Conservation (phyloP, 441 rosid species). For the Pelargonium cotyledonis region DNA sequence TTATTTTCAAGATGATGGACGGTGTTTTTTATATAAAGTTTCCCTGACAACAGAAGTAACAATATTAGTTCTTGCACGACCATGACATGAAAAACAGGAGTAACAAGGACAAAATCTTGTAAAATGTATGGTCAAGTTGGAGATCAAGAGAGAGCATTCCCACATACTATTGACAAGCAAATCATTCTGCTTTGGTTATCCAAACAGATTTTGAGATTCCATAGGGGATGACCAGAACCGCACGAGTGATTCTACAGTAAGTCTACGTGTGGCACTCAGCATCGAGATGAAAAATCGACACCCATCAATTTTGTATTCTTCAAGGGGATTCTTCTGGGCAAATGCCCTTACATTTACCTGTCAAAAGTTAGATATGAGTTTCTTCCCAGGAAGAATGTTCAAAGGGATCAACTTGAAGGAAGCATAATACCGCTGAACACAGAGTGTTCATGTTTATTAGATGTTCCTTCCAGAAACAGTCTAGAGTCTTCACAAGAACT, state of each 20-base stretch:
- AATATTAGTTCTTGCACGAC: no score
- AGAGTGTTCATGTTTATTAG: constrained; percentile 92
- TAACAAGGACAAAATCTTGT: no score
- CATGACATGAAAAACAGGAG: no score
- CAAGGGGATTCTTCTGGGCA: constrained; percentile 94
- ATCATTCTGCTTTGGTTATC: constrained; percentile 21
- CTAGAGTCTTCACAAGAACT: constrained; percentile 78
- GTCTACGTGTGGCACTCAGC: constrained; percentile 85
- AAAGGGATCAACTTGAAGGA: neutral
- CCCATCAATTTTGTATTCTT: constrained; percentile 96
- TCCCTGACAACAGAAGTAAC: no score
- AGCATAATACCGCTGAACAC: constrained; percentile 65
- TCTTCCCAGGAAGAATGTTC: constrained; percentile 11
- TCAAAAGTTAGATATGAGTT: constrained; percentile 23
- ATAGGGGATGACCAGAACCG: constrained; percentile 78
- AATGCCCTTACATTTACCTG: constrained; percentile 94
- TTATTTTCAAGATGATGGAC: no score
- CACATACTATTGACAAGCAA: no score
- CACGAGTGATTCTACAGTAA: constrained; percentile 71
- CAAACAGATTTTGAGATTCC: constrained; percentile 67
- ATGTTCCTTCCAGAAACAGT: constrained; percentile 94
- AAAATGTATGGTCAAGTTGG: no score
- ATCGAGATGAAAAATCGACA: constrained; percentile 92
- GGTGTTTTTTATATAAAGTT: no score
- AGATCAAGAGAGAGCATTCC: no score